phyloP scores from a whole-genome alignment of 805 yeast genomes.

The Saturnispora besseyi region DNA sequence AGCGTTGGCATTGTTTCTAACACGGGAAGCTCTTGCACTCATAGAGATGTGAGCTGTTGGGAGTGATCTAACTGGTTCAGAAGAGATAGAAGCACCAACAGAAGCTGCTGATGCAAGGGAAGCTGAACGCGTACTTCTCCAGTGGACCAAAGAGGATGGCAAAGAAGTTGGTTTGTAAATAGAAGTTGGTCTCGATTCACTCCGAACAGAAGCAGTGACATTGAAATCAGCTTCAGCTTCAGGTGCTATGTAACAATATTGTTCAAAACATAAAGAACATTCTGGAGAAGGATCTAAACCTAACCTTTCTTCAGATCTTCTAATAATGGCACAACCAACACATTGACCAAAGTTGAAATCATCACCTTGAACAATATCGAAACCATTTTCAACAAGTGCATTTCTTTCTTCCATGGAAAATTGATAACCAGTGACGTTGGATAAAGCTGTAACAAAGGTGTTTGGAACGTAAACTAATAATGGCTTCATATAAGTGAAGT shows the following conservation, averaged over 20 bases:
- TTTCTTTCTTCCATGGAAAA: constrained; percentile 49
- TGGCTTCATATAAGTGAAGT: constrained; percentile 43
- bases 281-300: constrained; percentile 40
- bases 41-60: not conserved
- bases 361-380: constrained; percentile 52
- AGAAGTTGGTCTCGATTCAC: constrained; percentile 13
- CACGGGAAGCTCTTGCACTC: constrained; percentile 1
- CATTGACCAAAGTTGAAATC: constrained; percentile 64
- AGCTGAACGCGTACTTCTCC: constrained; percentile 8
- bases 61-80: constrained; percentile 5
- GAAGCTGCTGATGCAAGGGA: constrained; percentile 2
- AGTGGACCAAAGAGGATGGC: constrained; percentile 11
- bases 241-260: constrained; percentile 45
- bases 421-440: constrained; percentile 57
- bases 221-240: constrained; percentile 4
- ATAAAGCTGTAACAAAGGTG: constrained; percentile 43
- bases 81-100: constrained; percentile 4
- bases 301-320: constrained; percentile 63
- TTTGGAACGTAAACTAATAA: constrained; percentile 70
- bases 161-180: constrained; percentile 12
- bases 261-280: constrained; percentile 57
- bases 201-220: constrained; percentile 1
- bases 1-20: constrained; percentile 6
- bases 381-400: constrained; percentile 62
- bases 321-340: constrained; percentile 72